Evolutionary conservation across 495 filamentous ascomycete genomes (phyloP), one percentile per base, ranked within the genome.

Genomic region (Penicillium mononematosum): DNA sequence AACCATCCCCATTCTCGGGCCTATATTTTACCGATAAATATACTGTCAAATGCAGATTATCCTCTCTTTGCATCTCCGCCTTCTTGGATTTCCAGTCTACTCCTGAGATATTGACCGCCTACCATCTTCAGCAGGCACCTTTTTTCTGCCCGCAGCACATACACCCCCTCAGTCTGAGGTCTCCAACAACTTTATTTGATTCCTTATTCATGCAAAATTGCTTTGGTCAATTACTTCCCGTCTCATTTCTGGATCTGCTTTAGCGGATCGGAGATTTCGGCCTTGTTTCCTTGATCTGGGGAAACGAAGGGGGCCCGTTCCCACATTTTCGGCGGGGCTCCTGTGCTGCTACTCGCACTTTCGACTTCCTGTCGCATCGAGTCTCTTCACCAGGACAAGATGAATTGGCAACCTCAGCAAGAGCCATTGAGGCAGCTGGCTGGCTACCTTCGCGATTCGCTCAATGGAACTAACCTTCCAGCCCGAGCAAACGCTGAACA

Each of bases 381-480:
- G 50, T 62, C 59, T 22, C 42, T 22, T 27, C 50, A 59, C 53
- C 42, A 52, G 48, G 53, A 45, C 65, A 75, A 63, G 56, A 96
- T 96, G 91, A 85, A 85, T 68, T 99, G 94, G 94, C 91, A 96
- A 78, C 95, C 94, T 32, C 82, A 90, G 70, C 82, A 87, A 59
- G 89, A 89, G 78, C 88, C 88, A 68, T 81, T 98, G 80, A 81
- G 82, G 78, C 90, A 96, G 79, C 83, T 99, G 42, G 88, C 91
- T 61, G 84, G 84, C 67, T 98, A 86, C 75, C 84, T 99, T 64
- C 87, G 83, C 75, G 91, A 97, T 76, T 96, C 95, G 47, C 81
- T 99, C 66, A 93, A 90, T 72, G 84, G 87, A 88, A 73, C 81
- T 96, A 73, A 79, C 82, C 60, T 77, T 39, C 53, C 69, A 57